These are phyloP conservation scores for Penicillium sp. DNA, from an alignment of 2,329 filamentous ascomycete species.

Conservation along the genomic window DNA sequence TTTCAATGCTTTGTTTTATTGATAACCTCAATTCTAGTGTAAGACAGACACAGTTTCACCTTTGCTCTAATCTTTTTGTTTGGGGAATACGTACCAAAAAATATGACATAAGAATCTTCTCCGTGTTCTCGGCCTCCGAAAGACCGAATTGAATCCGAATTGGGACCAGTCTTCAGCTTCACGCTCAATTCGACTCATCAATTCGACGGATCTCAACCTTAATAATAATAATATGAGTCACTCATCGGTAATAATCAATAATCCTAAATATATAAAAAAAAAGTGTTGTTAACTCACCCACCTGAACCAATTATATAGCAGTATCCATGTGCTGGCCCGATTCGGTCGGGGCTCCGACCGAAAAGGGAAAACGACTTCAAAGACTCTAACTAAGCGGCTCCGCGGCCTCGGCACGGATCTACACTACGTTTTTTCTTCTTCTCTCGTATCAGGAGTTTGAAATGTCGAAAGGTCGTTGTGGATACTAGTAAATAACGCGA, in stretches of 20 bases:
- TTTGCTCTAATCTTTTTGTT: background rate
- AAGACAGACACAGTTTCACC: background rate
- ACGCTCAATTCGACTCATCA: too few relatives aligned
- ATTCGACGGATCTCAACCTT: too few relatives aligned
- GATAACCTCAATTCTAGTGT: background rate
- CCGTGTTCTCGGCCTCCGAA: too few relatives aligned
- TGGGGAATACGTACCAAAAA: too few relatives aligned
- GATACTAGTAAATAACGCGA: too few relatives aligned
- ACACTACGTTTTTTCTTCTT: background rate
- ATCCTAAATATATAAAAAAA: too few relatives aligned
- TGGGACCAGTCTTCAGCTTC: too few relatives aligned
- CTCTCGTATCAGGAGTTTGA: background rate
- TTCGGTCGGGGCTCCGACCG: background rate
- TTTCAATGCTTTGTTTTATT: background rate
- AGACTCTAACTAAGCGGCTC: background rate
- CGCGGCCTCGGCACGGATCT: background rate
- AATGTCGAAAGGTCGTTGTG: too few relatives aligned
- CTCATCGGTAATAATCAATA: background rate
- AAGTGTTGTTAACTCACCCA: too few relatives aligned
- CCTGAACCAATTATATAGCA: too few relatives aligned
- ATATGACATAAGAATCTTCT: too few relatives aligned
- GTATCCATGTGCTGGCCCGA: background rate
- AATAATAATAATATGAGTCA: background rate
- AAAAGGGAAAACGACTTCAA: constrained; percentile 1
- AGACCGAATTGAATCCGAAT: too few relatives aligned